These are phyloP conservation scores for Leptographium radiaticola DNA, from an alignment of 2,329 filamentous ascomycete species.

Conservation along the genomic window DNA sequence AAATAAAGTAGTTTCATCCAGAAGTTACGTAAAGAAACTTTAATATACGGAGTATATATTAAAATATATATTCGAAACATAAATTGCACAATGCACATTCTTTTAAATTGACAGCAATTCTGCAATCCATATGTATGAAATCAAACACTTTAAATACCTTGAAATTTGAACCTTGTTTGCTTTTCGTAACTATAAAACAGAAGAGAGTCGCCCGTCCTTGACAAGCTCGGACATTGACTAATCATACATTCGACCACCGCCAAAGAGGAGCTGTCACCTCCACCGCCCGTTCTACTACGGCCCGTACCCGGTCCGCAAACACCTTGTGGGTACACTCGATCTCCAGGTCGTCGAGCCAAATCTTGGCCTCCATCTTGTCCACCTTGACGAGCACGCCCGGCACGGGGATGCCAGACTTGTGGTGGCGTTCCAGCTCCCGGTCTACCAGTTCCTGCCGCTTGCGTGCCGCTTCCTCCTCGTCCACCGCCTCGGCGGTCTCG, in stretches of 20 bases:
- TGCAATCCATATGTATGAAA: no score
- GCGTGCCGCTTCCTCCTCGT: constrained; percentile 22
- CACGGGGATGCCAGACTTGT: constrained; percentile 76
- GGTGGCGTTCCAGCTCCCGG: constrained; percentile 64
- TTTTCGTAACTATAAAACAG: no score
- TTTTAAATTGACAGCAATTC: no score
- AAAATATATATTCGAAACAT: no score
- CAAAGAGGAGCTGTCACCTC: constrained; percentile 73
- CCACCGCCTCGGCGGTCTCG: constrained; percentile 14
- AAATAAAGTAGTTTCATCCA: no score
- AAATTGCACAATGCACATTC: no score
- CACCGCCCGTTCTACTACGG: constrained; percentile 78
- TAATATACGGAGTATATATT: no score
- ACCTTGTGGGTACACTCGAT: constrained; percentile 74
- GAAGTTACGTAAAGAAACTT: no score
- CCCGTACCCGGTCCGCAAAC: constrained; percentile 71
- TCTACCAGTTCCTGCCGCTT: constrained; percentile 28
- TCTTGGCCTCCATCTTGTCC: constrained; percentile 73
- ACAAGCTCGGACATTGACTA: neutral
- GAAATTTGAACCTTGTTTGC: no score
- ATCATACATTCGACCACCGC: constrained; percentile 23
- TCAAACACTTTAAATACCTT: no score
- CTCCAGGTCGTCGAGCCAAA: constrained; percentile 87
- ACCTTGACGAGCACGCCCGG: constrained; percentile 79
- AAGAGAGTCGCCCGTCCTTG: no score